Percentiles rank a stretch among this genome's conserved stretches.
These are phyloP conservation scores for Inga leiocalycina DNA, from an alignment of 306 rosid species.

Conservation along the genomic window DNA sequence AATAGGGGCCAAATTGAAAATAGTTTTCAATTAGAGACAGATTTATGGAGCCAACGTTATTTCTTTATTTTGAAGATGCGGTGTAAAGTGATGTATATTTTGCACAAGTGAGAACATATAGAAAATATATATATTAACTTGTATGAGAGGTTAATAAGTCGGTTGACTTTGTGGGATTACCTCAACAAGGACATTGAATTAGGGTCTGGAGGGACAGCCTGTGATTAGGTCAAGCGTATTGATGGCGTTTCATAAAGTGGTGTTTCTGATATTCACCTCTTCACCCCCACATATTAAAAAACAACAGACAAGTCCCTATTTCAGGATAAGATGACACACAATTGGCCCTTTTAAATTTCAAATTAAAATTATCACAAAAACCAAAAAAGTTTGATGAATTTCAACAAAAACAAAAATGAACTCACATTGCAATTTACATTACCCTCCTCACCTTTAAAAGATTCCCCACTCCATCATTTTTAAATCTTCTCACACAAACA, in stretches of 20 bases:
- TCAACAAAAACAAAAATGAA: slow-evolving; percentile 14
- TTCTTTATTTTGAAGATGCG: too few relatives aligned
- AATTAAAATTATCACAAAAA: not conserved
- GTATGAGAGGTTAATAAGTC: slow-evolving; percentile 23
- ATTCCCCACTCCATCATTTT: slow-evolving; percentile 7
- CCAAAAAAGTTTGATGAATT: too few relatives aligned
- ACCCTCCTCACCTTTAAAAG: not conserved
- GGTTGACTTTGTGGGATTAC: slow-evolving; percentile 50
- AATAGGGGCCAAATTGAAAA: too few relatives aligned
- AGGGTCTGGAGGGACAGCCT: slow-evolving; percentile 49
- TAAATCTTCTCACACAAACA: slow-evolving; percentile 10
- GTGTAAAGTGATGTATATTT: too few relatives aligned
- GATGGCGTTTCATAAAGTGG: slow-evolving; percentile 38
- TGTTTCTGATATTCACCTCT: slow-evolving; percentile 45
- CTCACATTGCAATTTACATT: slow-evolving; percentile 17
- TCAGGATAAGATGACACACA: slow-evolving; percentile 11
- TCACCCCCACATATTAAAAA: slow-evolving; percentile 27
- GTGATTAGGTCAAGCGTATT: slow-evolving; percentile 54
- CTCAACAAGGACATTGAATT: slow-evolving; percentile 43
- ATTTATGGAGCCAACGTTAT: too few relatives aligned
- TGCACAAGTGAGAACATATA: too few relatives aligned
- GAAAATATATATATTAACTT: too few relatives aligned
- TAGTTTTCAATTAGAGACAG: too few relatives aligned
- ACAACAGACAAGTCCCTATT: not conserved
- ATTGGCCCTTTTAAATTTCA: not conserved